Conservation (phyloP, 305 asterid species). For the Solanum hybrid region DNA sequence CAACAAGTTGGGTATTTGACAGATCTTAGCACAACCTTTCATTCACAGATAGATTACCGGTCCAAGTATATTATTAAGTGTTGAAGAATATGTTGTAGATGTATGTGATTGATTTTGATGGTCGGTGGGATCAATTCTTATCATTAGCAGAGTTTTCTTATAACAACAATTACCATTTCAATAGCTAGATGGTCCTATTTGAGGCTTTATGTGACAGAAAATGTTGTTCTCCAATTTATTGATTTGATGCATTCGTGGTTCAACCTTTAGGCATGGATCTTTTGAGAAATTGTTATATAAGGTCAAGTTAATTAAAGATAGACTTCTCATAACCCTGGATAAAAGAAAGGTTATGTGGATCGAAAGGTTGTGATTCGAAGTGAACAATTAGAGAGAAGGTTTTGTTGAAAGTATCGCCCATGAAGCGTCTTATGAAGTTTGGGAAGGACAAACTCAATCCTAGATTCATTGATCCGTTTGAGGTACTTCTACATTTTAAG, state of each 20-base stretch:
- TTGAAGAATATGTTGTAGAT: background rate
- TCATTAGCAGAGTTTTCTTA: background rate
- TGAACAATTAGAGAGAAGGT: background rate
- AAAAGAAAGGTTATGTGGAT: background rate
- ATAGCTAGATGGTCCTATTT: background rate
- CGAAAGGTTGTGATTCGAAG: too few species aligned
- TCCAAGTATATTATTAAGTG: too few species aligned
- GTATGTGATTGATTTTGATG: background rate
- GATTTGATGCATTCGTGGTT: background rate
- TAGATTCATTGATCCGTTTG: too few species aligned
- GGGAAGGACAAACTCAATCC: too few species aligned
- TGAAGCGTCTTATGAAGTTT: too few species aligned
- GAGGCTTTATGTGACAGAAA: background rate
- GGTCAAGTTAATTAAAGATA: background rate
- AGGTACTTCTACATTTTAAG: too few species aligned
- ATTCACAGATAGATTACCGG: too few species aligned
- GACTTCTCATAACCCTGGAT: background rate
- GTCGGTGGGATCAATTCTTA: background rate
- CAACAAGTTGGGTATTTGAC: background rate
- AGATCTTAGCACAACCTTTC: background rate
- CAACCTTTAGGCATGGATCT: background rate
- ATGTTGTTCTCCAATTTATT: background rate
- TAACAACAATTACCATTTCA: background rate
- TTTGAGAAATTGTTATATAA: background rate
- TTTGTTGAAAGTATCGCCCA: background rate